Conservation (phyloP, 2,329 filamentous ascomycete species). For the Microdochium trichocladiopsis region DNA sequence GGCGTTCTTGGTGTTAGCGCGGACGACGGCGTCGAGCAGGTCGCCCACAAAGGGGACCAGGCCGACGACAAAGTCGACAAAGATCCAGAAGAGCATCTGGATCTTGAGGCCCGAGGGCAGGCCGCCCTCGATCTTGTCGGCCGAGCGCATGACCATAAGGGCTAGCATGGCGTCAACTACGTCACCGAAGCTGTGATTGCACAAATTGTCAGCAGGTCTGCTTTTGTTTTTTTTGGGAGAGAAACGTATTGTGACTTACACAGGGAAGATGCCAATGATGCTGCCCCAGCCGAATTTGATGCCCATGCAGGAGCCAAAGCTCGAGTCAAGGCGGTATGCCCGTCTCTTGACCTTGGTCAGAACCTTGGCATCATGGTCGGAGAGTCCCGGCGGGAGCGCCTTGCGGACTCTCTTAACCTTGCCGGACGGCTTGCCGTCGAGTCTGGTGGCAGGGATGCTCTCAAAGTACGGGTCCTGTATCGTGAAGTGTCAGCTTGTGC, state of each 20-base stretch:
- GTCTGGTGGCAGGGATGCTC: slow-evolving; percentile 65
- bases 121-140: slow-evolving; percentile 68
- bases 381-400: slow-evolving; percentile 75
- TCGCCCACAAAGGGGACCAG: slow-evolving; percentile 74
- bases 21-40: slow-evolving; percentile 62
- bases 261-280: slow-evolving; percentile 77
- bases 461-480: slow-evolving; percentile 85
- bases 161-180: slow-evolving; percentile 66
- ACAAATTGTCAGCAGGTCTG: no score
- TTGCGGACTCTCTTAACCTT: slow-evolving; percentile 82
- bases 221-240: no score
- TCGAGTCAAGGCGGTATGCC: slow-evolving; percentile 81
- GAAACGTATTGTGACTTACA: no score
- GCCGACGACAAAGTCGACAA: slow-evolving; percentile 66
- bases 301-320: slow-evolving; percentile 73
- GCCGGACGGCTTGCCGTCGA: slow-evolving; percentile 55
- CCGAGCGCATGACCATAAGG: slow-evolving; percentile 66
- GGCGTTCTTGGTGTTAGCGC: slow-evolving; percentile 72
- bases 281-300: slow-evolving; percentile 85
- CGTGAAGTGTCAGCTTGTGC: slow-evolving; percentile 17
- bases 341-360: slow-evolving; percentile 80
- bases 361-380: slow-evolving; percentile 71
- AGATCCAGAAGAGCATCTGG: slow-evolving; percentile 76
- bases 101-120: slow-evolving; percentile 54
- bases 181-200: slow-evolving; percentile 60